A percentile compares a stretch with the other conserved stretches of the same genome.
phyloP scores from a whole-genome alignment of 129 eudicot species.

The Centella asiatica region DNA sequence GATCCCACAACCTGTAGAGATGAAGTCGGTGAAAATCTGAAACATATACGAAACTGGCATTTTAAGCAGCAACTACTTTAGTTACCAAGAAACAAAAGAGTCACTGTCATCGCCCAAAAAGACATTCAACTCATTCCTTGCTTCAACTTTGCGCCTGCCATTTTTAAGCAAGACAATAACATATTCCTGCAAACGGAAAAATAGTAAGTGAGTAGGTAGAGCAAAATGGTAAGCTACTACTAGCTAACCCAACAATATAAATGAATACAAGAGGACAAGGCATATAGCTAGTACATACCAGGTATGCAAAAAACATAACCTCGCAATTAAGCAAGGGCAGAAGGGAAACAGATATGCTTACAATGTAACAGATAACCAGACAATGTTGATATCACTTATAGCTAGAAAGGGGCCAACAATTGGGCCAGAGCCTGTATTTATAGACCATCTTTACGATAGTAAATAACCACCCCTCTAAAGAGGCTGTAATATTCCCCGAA shows the following conservation, averaged over 20 bases:
- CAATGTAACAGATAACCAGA: neutral
- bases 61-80: neutral
- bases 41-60: neutral
- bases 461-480: too few species aligned
- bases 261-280: neutral
- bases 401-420: neutral
- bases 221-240: neutral
- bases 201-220: constrained; percentile 7
- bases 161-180: constrained; percentile 90
- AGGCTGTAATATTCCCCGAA: too few species aligned
- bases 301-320: neutral
- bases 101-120: constrained; percentile 91
- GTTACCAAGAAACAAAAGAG: constrained; percentile 78
- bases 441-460: too few species aligned
- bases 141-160: constrained; percentile 89
- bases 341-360: neutral
- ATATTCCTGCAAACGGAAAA: constrained; percentile 64
- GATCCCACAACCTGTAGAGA: constrained; percentile 89
- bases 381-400: neutral
- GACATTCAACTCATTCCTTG: constrained; percentile 78
- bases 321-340: too few species aligned
- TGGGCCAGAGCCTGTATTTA: neutral
- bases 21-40: constrained; percentile 5
- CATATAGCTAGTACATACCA: neutral
- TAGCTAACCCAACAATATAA: neutral